phyloP scores from a whole-genome alignment of 208 protist species.

The Leishmania lainsoni region DNA sequence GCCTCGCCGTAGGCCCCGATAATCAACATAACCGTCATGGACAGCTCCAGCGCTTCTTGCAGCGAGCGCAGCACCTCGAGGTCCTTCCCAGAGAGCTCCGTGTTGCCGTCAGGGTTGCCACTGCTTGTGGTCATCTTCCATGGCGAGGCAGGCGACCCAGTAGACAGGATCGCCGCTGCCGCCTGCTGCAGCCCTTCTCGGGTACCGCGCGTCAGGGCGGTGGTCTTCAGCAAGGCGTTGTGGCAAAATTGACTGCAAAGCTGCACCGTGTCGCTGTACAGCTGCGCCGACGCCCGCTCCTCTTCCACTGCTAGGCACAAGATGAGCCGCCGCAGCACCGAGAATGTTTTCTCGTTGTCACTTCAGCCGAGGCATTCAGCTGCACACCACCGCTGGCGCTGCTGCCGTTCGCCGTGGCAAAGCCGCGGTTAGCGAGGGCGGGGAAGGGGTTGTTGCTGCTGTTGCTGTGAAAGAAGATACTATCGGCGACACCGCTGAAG shows the following conservation, averaged over 20 bases:
- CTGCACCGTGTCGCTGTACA: slow-evolving; percentile 49
- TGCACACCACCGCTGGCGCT: neutral
- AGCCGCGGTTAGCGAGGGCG: neutral
- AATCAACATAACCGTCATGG: slow-evolving; percentile 40
- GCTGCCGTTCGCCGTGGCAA: neutral
- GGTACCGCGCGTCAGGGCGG: slow-evolving; percentile 44
- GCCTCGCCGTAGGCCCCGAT: slow-evolving; percentile 44
- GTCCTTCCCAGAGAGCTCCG: slow-evolving; percentile 18
- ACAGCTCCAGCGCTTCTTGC: slow-evolving; percentile 39
- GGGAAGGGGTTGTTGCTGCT: slow-evolving; percentile 12
- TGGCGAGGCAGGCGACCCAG: neutral
- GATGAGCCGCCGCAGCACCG: slow-evolving; percentile 45
- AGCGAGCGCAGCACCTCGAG: slow-evolving; percentile 33
- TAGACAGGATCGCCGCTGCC: slow-evolving; percentile 35
- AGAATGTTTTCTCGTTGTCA: slow-evolving; percentile 25
- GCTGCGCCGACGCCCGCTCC: slow-evolving; percentile 43
- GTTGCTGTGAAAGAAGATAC: neutral
- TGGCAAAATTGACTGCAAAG: slow-evolving; percentile 38
- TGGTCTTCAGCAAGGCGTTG: slow-evolving; percentile 42
- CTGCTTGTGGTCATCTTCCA: neutral
- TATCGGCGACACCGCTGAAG: neutral
- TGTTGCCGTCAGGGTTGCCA: neutral
- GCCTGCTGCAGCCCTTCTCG: slow-evolving; percentile 45
- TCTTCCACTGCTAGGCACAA: slow-evolving; percentile 56
- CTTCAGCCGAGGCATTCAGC: neutral